These are phyloP conservation scores for Solanum pinnatisectum DNA, from an alignment of 257 asterid species.

Conservation along the genomic window DNA sequence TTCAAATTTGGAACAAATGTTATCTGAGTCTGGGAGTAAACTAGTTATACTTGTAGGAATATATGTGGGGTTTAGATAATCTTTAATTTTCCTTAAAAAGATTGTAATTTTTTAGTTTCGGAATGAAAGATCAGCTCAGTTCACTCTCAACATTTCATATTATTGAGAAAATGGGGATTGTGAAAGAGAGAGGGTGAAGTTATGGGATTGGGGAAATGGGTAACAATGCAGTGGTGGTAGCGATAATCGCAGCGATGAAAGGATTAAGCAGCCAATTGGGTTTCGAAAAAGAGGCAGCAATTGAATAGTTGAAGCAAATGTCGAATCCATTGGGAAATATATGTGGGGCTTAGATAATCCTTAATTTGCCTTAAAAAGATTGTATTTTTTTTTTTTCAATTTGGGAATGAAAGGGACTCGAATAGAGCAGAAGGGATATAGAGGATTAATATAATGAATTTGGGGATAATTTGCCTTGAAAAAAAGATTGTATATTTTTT, in stretches of 20 bases:
- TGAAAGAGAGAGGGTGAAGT: conserved; percentile 3
- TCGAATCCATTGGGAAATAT: not conserved
- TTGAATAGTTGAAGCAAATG: not conserved
- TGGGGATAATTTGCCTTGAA: not conserved
- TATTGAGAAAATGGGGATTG: not conserved
- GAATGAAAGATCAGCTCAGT: not conserved
- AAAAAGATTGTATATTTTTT: not conserved
- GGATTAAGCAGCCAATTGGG: conserved; percentile 30
- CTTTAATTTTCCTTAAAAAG: not conserved
- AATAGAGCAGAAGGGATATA: not conserved
- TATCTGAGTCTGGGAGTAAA: not conserved
- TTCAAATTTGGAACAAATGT: not conserved
- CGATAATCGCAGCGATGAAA: conserved; percentile 17
- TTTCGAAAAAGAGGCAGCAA: conserved; percentile 27
- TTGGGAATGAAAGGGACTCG: not conserved
- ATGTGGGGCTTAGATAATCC: not conserved
- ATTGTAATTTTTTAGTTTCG: not conserved
- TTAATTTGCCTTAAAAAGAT: not conserved
- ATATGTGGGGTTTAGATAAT: not conserved
- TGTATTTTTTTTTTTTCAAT: not conserved
- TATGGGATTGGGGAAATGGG: conserved; percentile 21
- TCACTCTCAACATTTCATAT: not conserved
- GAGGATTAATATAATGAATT: not conserved
- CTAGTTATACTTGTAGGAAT: not conserved
- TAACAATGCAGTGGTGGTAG: conserved; percentile 28